These are phyloP conservation scores for Strobilomyces confusus DNA, from an alignment of 768 basidiomycete genomes.

Conservation along the genomic window DNA sequence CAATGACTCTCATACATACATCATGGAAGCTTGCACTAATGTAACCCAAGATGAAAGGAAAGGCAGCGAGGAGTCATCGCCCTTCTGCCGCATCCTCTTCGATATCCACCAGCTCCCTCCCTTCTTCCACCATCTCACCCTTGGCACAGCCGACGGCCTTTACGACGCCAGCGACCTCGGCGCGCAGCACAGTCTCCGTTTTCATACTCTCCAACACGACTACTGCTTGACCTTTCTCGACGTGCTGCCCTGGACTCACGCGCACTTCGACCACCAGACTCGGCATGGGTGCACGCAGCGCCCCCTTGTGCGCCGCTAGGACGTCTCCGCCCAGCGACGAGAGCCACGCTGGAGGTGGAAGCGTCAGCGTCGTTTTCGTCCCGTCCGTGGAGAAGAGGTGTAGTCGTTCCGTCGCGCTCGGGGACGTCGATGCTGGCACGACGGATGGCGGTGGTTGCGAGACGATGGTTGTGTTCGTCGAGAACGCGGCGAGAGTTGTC, in stretches of 20 bases:
- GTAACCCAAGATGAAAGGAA: not conserved
- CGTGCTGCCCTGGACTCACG: slow-evolving; percentile 70
- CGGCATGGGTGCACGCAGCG: slow-evolving; percentile 86
- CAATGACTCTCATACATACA: too few species aligned
- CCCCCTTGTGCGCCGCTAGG: slow-evolving; percentile 53
- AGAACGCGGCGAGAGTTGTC: slow-evolving; percentile 49
- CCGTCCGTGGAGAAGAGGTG: slow-evolving; percentile 65
- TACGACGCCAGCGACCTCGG: slow-evolving; percentile 65
- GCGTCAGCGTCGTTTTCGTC: slow-evolving; percentile 57
- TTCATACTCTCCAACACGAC: slow-evolving; percentile 96
- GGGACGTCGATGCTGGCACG: slow-evolving; percentile 50
- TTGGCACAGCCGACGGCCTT: slow-evolving; percentile 69
- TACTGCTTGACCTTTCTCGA: slow-evolving; percentile 77
- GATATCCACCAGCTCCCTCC: slow-evolving; percentile 70
- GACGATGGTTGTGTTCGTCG: slow-evolving; percentile 63
- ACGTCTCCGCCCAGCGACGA: slow-evolving; percentile 61
- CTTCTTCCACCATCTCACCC: slow-evolving; percentile 92
- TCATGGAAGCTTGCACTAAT: too few species aligned
- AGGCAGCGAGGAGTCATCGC: not conserved
- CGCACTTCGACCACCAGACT: slow-evolving; percentile 87
- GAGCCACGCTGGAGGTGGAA: slow-evolving; percentile 72
- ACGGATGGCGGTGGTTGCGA: slow-evolving; percentile 58
- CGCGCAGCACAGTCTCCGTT: slow-evolving; percentile 86
- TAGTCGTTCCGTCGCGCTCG: slow-evolving; percentile 64
- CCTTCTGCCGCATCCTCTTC: slow-evolving; percentile 37